These are phyloP conservation scores for Neurospora sp. DNA, from an alignment of 495 filamentous ascomycete species.

Conservation along the genomic window DNA sequence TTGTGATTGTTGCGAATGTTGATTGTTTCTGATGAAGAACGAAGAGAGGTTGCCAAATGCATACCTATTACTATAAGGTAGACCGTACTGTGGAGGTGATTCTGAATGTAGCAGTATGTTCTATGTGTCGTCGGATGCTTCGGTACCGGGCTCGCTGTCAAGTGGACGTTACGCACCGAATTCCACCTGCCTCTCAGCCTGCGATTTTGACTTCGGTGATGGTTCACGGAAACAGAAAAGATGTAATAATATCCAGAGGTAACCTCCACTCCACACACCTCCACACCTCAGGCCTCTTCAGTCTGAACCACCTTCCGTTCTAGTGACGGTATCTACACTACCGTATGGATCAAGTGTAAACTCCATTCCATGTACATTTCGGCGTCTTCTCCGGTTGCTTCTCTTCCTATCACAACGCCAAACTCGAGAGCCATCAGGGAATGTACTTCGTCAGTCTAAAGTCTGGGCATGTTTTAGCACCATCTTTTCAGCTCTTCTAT, in stretches of 20 bases:
- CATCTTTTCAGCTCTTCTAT: not conserved
- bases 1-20: not conserved
- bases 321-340: not conserved
- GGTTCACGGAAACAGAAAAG: too few relatives aligned
- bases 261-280: not conserved
- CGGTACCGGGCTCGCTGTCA: not conserved
- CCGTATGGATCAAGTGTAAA: not conserved
- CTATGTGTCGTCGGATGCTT: not conserved
- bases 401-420: not conserved
- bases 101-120: not conserved
- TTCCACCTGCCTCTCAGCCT: not conserved
- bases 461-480: not conserved
- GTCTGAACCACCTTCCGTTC: not conserved
- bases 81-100: not conserved
- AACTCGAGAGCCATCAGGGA: not conserved
- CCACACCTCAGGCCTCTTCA: not conserved
- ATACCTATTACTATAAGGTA: not conserved
- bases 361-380: not conserved
- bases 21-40: not conserved
- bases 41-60: not conserved
- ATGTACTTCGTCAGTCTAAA: not conserved
- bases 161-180: not conserved
- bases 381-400: not conserved
- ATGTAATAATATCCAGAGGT: not conserved
- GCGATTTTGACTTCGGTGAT: too few relatives aligned